Base-by-base conservation (phyloP, 1,284 basidiomycete genomes). In the Apiotrichum veenhuisii region DNA sequence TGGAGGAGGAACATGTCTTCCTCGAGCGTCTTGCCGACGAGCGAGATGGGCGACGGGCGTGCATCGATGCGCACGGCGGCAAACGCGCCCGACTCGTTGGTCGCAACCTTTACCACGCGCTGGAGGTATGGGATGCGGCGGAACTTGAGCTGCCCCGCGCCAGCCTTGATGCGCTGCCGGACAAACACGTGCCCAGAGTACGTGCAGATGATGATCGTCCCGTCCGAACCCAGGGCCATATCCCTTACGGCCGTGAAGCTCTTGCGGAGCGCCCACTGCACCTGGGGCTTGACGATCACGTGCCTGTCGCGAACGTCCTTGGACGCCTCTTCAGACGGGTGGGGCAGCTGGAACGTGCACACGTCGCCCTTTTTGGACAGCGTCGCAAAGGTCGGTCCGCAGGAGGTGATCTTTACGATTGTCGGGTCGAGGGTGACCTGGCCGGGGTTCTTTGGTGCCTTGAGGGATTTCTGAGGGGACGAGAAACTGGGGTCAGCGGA, bases 181-280 rank as follows among this genome's bases (percentile, higher is more conserved):
- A 94, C 83, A 68, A 90, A 98, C 30, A 97, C 93, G 66, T 98
- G 93, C 0, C 95, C 95, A 1, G 93, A 93, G 64, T 88, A 86
- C 0, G 95, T 98, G 76, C 91, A 96, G 42, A 98, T 82, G 67
- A 97, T 87, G 66, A 98, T 84, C 9, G 88, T 85, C 2, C 93
- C 91, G 64, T 97, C 92, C 0, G 85, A 80, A 17, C 93, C 91
- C 22, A 98, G 81, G 0, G 91, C 93, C 10, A 95, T 87, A 70
- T 98, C 94, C 82, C 82, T 85, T 40, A 91, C 90, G 25, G 89
- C 87, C 43, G 89, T 90, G 70, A 91, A 90, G 62, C 88, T 86
- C 71, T 89, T 91, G 57, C 90, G 81, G 54, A 96, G 78, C 0
- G 89, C 87, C 93, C 93, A 97, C 7, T 91, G 85, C n/a, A 91